A percentile compares a stretch with the other conserved stretches of the same genome.
Conservation (phyloP, 345 rosid genomes). For the Syzygium aromaticum region DNA sequence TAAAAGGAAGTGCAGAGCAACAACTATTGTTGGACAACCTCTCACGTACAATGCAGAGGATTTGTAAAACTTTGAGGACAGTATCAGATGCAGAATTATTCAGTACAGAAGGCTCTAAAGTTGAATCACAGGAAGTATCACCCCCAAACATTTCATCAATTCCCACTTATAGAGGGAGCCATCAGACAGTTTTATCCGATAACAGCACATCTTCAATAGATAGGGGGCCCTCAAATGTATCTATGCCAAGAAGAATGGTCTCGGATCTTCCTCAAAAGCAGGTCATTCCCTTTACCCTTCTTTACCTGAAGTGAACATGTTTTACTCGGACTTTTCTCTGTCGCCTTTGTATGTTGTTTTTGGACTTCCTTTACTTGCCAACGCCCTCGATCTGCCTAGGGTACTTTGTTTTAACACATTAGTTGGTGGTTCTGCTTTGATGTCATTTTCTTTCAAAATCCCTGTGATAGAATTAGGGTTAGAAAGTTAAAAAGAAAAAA, state of each 20-base stretch:
- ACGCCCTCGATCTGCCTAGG: background rate
- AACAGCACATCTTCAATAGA: constrained; percentile 21
- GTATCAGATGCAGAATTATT: constrained; percentile 46
- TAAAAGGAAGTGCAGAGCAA: constrained; percentile 71
- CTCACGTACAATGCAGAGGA: constrained; percentile 77
- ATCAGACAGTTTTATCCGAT: constrained; percentile 24
- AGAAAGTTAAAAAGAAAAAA: background rate
- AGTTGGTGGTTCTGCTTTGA: background rate
- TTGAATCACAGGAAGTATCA: constrained; percentile 16
- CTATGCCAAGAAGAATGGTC: background rate
- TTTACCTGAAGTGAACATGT: background rate
- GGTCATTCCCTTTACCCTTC: constrained; percentile 16
- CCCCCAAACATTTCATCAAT: constrained; percentile 8
- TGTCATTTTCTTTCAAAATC: background rate
- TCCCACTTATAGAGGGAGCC: constrained; percentile 13
- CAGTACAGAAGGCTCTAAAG: constrained; percentile 16
- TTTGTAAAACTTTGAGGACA: constrained; percentile 72
- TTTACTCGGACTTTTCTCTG: background rate
- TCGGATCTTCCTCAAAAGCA: constrained; percentile 26
- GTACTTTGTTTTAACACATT: background rate
- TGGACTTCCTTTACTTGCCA: background rate
- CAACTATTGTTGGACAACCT: constrained; percentile 75
- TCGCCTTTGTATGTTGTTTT: background rate
- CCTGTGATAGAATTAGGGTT: background rate
- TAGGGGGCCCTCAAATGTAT: constrained; percentile 9